These are phyloP conservation scores for Actinomortierella wolfii DNA, from an alignment of 371 early-diverging fungal species.

Conservation along the genomic window DNA sequence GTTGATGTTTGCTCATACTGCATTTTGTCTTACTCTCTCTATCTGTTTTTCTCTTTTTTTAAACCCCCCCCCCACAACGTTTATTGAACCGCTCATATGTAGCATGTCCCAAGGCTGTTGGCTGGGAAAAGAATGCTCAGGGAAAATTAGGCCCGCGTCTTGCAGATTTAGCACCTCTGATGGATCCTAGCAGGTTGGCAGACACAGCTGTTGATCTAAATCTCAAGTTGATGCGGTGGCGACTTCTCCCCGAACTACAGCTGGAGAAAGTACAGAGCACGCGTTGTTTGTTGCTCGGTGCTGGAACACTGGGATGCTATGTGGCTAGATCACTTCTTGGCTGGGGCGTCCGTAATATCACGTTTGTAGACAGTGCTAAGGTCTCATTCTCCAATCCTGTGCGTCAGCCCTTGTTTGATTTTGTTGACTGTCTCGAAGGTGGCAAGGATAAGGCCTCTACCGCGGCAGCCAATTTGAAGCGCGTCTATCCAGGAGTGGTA, in stretches of 20 bases:
- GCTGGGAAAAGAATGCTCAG: conserved; percentile 89
- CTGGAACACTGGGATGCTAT: conserved; percentile 96
- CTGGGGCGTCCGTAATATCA: conserved; percentile 93
- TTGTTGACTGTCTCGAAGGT: conserved; percentile 83
- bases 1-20: background rate
- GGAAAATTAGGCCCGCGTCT: conserved; percentile 85
- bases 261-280: conserved; percentile 78
- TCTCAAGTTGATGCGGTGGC: conserved; percentile 95
- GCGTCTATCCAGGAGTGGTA: conserved; percentile 84
- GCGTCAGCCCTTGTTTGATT: conserved; percentile 92
- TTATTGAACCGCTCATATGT: conserved; percentile 1
- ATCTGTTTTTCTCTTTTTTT: background rate
- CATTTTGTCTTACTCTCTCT: background rate
- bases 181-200: conserved; percentile 64
- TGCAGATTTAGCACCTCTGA: conserved; percentile 79
- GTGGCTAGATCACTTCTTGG: conserved; percentile 84
- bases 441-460: conserved; percentile 86
- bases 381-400: conserved; percentile 96
- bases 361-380: conserved; percentile 91
- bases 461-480: conserved; percentile 77
- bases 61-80: background rate
- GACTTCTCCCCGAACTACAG: conserved; percentile 83
- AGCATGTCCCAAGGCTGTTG: conserved; percentile 68
- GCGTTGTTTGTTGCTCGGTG: conserved; percentile 87
- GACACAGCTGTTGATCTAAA: conserved; percentile 91